Evolutionary conservation across 148 eudicot species (phyloP), one percentile per base, ranked within the genome.

Genomic region (Nepenthes gracilis): DNA sequence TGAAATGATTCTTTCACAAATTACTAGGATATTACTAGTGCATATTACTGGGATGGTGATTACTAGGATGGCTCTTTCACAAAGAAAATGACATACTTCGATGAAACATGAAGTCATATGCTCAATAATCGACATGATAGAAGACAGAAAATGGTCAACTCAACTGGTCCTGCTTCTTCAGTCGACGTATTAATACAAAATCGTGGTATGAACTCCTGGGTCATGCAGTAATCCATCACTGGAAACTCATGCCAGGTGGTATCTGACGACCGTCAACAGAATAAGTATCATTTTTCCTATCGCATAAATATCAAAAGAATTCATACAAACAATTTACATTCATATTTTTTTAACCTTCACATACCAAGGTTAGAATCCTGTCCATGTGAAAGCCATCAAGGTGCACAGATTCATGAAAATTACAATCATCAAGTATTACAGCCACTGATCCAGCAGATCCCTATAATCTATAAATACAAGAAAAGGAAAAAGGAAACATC

Each of bases 211-310:
- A 92, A 92, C 75, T 92, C 97, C 70, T 88, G 97, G 40, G 96
- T 92, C 71, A 92, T 88, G 33, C 94, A 96, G 65, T 92, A 92
- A 83, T 92, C 88, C 97, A 92, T 92, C 56, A 88, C 97, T 33
- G 97, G 96, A 61, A 92, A 92, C 68, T 92, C 97, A 63, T 94
- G 74, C 85, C 94, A 52, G 97, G 80, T 51, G 97, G 97, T 58
- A 88, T 93, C 97, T 91, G 71, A 57, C 14, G 40, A 36, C 55
- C 53, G 50, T 48, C 47, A 54, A 47, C 54, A 72, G 56, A 35
- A 68, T 23, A 53, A 59, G 63, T 33, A 36, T 54, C 33, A 11
- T 49, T 49, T 55, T 63, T 55, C 50, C 8, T 8, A 40, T 40
- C 6, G 45, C 4, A 3, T 40, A 40, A 4, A 8, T 3, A 8